These are phyloP conservation scores for Alternaria burnsii DNA, from an alignment of 2,329 filamentous ascomycete genomes.

Conservation along the genomic window DNA sequence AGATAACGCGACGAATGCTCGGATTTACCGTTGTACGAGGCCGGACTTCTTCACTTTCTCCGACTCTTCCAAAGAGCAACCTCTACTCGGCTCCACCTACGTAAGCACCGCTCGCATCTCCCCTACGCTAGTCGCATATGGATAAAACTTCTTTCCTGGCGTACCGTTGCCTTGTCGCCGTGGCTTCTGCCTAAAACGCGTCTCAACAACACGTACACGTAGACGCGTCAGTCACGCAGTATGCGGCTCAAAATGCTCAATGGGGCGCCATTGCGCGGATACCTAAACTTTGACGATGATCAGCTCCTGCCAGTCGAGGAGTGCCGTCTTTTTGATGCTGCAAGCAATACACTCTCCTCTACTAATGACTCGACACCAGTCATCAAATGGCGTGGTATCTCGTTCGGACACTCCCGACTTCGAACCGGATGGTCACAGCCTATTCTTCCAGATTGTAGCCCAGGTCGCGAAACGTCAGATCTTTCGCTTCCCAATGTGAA, in stretches of 20 bases:
- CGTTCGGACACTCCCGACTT: constrained; percentile 24
- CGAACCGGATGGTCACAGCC: constrained; percentile 46
- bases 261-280: constrained; percentile 66
- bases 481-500: constrained; percentile 30
- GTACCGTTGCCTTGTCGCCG: neutral
- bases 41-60: constrained; percentile 11
- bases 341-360: constrained; percentile 15
- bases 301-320: constrained; percentile 61
- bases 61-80: neutral
- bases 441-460: constrained; percentile 28
- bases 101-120: neutral
- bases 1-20: constrained; percentile 1
- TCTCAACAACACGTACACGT: neutral
- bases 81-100: constrained; percentile 7
- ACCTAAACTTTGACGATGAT: constrained; percentile 64
- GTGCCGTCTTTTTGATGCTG: constrained; percentile 51
- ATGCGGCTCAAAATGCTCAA: constrained; percentile 61
- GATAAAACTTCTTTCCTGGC: neutral
- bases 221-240: neutral
- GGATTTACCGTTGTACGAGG: neutral
- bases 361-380: constrained; percentile 11
- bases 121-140: neutral
- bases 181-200: neutral
- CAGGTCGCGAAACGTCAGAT: constrained; percentile 5
- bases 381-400: constrained; percentile 45